Base-by-base conservation (phyloP, 768 basidiomycete genomes). In the Mycena vitilis region DNA sequence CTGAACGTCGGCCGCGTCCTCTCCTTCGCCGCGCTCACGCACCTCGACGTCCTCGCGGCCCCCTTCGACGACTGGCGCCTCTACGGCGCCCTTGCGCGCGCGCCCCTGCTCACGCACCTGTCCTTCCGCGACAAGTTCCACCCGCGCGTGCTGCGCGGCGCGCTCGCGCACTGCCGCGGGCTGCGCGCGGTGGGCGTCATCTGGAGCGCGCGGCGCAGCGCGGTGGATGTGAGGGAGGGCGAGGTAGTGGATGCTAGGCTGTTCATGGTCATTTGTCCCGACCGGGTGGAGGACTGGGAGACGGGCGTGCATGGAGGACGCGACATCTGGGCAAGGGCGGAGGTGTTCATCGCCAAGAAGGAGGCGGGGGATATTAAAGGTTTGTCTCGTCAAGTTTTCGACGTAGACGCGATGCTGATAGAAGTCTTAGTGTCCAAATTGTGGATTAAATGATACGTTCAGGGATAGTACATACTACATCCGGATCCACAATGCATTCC, bases 61-160 rank as follows among this genome's bases (percentile, higher is more conserved):
- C 40, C 47, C 9, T 69, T 64, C 68, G 63, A 69, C 63, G 68
- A 64, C 49, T 69, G 68, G 68, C 52, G 58, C 22, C 54, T 69
- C 8, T 61, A 38, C 23, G 37, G 34, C 5, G 63, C 58, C 7
- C 68, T 69, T 22, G 62, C 62, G 44, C 57, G 13, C 44, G 44
- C 60, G 23, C 62, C 63, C 36, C 22, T 18, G 15, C 68, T 69
- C 37, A 60, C 68, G 58, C 68, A 69, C 37, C 63, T 69, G 5
- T 45, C 68, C 15, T 69, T 69, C 63, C 62, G 68, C 23, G 68
- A 69, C 25, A 45, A 56, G 44, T 60, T 60, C 59, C 58, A 60
- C 52, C 58, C 63, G 38, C 45, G 45, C 37, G 63, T 69, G 36
- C 23, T 65, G 51, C 51, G 49, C 15, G 58, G 63, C 15, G 68